These are phyloP conservation scores for Aegle marmelos DNA, from an alignment of 345 rosid species.

Conservation along the genomic window DNA sequence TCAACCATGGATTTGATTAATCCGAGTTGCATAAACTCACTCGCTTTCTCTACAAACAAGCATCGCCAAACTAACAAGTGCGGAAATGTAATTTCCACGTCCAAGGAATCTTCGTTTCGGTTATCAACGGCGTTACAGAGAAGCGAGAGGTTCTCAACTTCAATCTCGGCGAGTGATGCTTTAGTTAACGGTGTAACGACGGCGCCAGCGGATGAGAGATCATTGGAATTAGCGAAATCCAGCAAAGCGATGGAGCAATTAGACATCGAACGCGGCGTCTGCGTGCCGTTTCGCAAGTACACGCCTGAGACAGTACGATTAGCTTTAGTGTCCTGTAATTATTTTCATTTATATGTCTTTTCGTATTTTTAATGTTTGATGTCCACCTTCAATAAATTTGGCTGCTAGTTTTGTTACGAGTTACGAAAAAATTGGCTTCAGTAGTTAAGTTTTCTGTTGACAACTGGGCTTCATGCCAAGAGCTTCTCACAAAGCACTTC, in stretches of 20 bases:
- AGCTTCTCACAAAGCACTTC: not conserved
- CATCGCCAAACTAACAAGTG: not conserved
- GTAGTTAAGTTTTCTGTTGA: not conserved
- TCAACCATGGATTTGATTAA: slow-evolving; percentile 1
- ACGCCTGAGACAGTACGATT: slow-evolving; percentile 83
- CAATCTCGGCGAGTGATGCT: not conserved
- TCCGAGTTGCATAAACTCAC: slow-evolving; percentile 7
- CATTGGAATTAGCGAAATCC: slow-evolving; percentile 24
- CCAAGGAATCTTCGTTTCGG: not conserved
- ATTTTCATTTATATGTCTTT: slow-evolving; percentile 5
- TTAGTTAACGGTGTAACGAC: not conserved
- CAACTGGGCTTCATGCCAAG: not conserved
- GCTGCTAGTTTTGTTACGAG: not conserved
- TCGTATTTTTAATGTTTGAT: not conserved
- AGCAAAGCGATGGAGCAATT: slow-evolving; percentile 79
- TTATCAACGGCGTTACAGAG: not conserved
- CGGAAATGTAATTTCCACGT: not conserved
- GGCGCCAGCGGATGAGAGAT: not conserved
- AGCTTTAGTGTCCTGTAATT: slow-evolving; percentile 1
- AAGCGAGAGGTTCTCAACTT: not conserved
- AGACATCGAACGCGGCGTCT: slow-evolving; percentile 96
- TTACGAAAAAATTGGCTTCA: not conserved
- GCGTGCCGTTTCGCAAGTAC: slow-evolving; percentile 96
- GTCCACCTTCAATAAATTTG: not conserved
- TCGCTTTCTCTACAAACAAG: not conserved